Conservation (phyloP, 441 rosid genomes). For the Corymbia calophylla region DNA sequence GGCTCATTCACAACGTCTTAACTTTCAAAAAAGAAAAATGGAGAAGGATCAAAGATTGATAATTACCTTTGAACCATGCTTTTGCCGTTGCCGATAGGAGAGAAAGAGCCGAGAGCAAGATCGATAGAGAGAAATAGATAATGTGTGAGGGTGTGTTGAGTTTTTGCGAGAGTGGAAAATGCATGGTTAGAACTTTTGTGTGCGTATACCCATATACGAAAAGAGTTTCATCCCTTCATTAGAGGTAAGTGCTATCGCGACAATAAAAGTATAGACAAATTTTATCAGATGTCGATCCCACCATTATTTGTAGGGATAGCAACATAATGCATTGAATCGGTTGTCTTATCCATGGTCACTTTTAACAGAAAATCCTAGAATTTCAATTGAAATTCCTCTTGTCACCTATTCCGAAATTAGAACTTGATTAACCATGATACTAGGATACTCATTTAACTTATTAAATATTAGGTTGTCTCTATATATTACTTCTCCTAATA, state of each 20-base stretch:
- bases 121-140: neutral
- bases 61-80: rapidly evolving
- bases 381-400: too few species aligned
- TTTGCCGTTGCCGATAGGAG: neutral
- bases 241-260: rapidly evolving
- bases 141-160: neutral
- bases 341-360: neutral
- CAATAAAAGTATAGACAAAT: neutral
- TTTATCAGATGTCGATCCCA: rapidly evolving
- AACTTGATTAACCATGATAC: neutral
- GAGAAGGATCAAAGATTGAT: neutral
- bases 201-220: neutral
- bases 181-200: neutral
- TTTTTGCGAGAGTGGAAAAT: neutral
- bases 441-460: neutral
- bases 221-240: neutral
- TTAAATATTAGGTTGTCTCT: neutral
- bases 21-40: neutral
- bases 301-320: neutral
- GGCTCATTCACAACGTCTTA: neutral
- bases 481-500: neutral
- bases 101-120: neutral
- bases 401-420: neutral
- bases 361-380: neutral
- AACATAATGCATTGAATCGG: rapidly evolving